A percentile compares a stretch with the other conserved stretches of the same genome.
Evolutionary conservation across 164 flowering plant species (phyloP).

Genomic region (Tetrastigma voinierianum): DNA sequence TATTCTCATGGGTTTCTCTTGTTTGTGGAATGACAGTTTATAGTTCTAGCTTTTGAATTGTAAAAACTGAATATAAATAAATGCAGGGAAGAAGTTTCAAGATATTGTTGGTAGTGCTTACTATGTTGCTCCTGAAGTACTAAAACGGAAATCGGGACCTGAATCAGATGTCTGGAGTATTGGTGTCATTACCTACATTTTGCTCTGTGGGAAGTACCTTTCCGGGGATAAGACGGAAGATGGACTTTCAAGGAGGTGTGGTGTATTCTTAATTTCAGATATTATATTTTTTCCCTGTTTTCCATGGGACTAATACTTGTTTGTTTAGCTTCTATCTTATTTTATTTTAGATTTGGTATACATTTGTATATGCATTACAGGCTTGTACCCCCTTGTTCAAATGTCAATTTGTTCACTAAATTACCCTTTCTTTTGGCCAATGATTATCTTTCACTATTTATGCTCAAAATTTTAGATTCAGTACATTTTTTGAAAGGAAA

Average conservation of each 20-base stretch:
- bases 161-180: conserved; percentile 99
- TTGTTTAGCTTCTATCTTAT: no score
- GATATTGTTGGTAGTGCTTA: conserved; percentile 99
- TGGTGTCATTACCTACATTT: conserved; percentile 96
- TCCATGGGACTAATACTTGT: not conserved
- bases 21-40: not conserved
- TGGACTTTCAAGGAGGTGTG: conserved; percentile 93
- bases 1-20: not conserved
- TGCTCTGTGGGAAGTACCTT: conserved; percentile 93
- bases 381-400: no score
- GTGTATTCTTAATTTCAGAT: conserved; percentile 4
- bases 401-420: no score
- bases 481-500: no score
- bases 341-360: not conserved
- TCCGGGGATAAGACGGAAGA: conserved; percentile 99
- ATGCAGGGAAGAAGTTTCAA: conserved; percentile 74
- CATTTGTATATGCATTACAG: no score
- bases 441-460: no score
- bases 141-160: conserved; percentile 94
- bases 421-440: no score
- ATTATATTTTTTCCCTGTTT: not conserved
- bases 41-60: no score
- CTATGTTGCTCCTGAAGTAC: conserved; percentile 97
- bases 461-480: no score
- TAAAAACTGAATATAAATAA: not conserved